A percentile compares a stretch with the other conserved stretches of the same genome.
Evolutionary conservation across 2,329 filamentous ascomycete genomes (phyloP).

Genomic region (Botrytis galanthina): DNA sequence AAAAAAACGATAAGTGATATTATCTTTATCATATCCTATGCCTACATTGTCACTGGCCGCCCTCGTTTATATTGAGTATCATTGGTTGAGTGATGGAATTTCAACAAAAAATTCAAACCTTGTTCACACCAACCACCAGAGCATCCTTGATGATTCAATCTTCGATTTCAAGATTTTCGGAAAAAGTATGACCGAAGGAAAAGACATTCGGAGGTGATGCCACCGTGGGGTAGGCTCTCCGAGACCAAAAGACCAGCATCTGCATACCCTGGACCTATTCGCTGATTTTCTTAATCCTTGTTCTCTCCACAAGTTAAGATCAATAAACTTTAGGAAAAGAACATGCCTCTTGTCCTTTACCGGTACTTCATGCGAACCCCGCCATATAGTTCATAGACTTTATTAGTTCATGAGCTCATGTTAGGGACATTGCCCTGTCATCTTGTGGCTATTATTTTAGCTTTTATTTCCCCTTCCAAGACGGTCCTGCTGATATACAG

Average conservation of each 20-base stretch:
- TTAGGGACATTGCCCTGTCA: slow-evolving; percentile 25
- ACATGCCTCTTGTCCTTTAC: slow-evolving; percentile 29
- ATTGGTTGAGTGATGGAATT: neutral
- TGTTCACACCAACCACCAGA: neutral
- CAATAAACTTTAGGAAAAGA: slow-evolving; percentile 32
- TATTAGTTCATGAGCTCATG: neutral
- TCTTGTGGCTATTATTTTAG: slow-evolving; percentile 28
- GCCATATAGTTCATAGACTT: slow-evolving; percentile 32
- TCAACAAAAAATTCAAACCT: slow-evolving; percentile 10
- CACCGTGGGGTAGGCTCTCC: slow-evolving; percentile 18
- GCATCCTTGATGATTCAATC: slow-evolving; percentile 2
- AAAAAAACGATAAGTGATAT: neutral
- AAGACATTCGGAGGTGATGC: slow-evolving; percentile 22
- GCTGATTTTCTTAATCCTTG: slow-evolving; percentile 15
- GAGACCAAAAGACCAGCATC: slow-evolving; percentile 8
- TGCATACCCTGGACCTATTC: slow-evolving; percentile 8
- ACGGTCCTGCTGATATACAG: slow-evolving; percentile 35
- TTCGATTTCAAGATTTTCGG: slow-evolving; percentile 16
- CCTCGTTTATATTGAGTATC: neutral
- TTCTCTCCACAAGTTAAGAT: slow-evolving; percentile 28
- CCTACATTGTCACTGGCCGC: neutral
- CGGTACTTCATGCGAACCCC: slow-evolving; percentile 35
- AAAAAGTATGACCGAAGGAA: slow-evolving; percentile 24
- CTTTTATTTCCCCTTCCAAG: slow-evolving; percentile 29
- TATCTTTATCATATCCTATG: neutral